Evolutionary conservation across 257 asterid species (phyloP).

Genomic region (Orobanche coerulescens): DNA sequence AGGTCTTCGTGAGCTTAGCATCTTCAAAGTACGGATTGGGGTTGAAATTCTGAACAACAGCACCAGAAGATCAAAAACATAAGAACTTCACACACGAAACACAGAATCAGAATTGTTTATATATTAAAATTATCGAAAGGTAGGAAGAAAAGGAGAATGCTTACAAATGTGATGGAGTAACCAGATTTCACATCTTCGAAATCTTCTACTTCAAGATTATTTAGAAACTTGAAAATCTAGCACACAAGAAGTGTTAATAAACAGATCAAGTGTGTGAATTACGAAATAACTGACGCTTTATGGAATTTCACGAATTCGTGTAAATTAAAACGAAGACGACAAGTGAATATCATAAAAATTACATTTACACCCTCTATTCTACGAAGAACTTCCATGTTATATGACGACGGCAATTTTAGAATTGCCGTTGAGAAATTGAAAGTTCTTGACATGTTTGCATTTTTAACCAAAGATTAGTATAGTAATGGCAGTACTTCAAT

Average conservation of each 20-base stretch:
- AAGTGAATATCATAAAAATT: background rate
- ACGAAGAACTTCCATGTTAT: background rate
- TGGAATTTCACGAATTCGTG: background rate
- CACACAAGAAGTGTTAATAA: conserved; percentile 10
- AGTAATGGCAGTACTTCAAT: background rate
- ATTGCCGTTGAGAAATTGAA: background rate
- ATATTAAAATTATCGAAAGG: background rate
- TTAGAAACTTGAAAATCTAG: conserved; percentile 77
- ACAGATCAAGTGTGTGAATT: background rate
- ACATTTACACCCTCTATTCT: background rate
- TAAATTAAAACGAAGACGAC: background rate
- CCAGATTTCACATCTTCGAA: conserved; percentile 87
- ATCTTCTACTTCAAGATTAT: conserved; percentile 82
- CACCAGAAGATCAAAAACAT: background rate
- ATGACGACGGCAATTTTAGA: no score
- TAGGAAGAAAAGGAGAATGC: conserved; percentile 23
- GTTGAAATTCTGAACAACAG: conserved; percentile 51
- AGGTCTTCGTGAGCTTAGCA: conserved; percentile 59
- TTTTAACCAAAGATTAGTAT: background rate
- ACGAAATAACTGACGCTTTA: background rate
- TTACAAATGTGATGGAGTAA: conserved; percentile 74
- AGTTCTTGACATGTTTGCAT: background rate
- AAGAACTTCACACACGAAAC: background rate
- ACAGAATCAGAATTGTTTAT: background rate
- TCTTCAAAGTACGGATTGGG: conserved; percentile 80